A percentile compares a stretch with the other conserved stretches of the same genome.
Conservation (phyloP, 805 yeast species). For the Groenewaldozyma tartarivorans region DNA sequence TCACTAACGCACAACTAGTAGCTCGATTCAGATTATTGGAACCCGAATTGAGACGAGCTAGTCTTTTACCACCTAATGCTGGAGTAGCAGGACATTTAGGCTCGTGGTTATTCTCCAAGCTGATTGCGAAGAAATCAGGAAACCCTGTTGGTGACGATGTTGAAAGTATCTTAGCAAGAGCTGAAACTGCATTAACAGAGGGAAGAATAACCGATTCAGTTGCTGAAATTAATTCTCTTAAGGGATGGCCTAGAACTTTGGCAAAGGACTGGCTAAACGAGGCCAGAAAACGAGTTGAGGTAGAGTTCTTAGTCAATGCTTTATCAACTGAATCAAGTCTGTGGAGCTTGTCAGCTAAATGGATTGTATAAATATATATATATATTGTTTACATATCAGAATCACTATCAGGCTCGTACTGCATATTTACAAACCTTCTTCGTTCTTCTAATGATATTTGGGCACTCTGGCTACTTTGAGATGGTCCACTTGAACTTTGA, state of each 20-base stretch:
- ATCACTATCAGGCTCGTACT: too few relatives aligned
- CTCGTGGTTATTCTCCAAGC: constrained; percentile 64
- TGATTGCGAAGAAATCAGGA: constrained; percentile 72
- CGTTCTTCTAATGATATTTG: too few relatives aligned
- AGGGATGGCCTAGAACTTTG: constrained; percentile 87
- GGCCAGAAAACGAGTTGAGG: constrained; percentile 82
- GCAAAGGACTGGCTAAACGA: constrained; percentile 89
- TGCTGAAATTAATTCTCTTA: constrained; percentile 79
- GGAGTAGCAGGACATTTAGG: constrained; percentile 89
- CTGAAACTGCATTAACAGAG: constrained; percentile 60
- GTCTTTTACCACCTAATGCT: constrained; percentile 88
- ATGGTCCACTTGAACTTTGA: too few relatives aligned
- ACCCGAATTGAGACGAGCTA: constrained; percentile 81
- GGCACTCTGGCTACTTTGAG: too few relatives aligned
- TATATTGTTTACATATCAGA: too few relatives aligned
- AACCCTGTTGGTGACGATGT: constrained; percentile 73
- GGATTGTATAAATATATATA: too few relatives aligned
- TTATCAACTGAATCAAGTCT: constrained; percentile 28
- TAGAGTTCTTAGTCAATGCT: constrained; percentile 62
- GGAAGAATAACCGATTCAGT: constrained; percentile 83
- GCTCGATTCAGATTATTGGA: constrained; percentile 71
- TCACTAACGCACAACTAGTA: constrained; percentile 68
- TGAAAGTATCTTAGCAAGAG: constrained; percentile 82
- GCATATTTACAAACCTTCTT: too few relatives aligned
- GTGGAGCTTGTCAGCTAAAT: too few relatives aligned